Percentiles rank a stretch among this genome's conserved stretches.
These are phyloP conservation scores for Chloromonas sp. DNA, from an alignment of 163 green algal species.

Conservation along the genomic window DNA sequence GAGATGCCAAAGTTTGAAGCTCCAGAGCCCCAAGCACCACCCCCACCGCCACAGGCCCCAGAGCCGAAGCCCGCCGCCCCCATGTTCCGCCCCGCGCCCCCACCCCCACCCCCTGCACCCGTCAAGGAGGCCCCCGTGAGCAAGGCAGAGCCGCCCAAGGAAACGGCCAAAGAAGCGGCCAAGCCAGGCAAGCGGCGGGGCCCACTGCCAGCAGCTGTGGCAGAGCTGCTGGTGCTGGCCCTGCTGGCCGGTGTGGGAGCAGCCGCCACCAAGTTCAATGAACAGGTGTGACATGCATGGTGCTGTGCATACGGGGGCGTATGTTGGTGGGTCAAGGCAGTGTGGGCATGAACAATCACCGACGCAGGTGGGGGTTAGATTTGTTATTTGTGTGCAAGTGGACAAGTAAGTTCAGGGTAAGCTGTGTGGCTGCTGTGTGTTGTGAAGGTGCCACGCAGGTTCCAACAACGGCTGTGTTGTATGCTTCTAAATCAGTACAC, in stretches of 20 bases:
- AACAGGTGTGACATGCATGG: not conserved
- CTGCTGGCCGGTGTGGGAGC: conserved; percentile 8
- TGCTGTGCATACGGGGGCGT: too few species aligned
- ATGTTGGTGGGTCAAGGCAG: too few species aligned
- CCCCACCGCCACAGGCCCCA: not conserved
- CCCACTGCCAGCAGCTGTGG: conserved; percentile 25
- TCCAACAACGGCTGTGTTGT: too few species aligned
- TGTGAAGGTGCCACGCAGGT: too few species aligned
- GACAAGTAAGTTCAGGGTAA: too few species aligned
- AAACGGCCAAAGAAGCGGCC: not conserved
- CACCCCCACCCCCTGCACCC: not conserved
- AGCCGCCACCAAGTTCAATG: conserved; percentile 20
- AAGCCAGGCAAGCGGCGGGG: conserved; percentile 20
- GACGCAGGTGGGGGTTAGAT: too few species aligned
- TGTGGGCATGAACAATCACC: too few species aligned
- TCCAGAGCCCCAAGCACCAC: not conserved
- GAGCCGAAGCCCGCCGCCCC: not conserved
- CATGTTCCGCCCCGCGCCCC: not conserved
- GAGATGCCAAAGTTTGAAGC: conserved; percentile 2
- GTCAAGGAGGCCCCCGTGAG: not conserved
- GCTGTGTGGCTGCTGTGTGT: too few species aligned
- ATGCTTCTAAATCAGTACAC: too few species aligned
- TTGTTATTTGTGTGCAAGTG: too few species aligned
- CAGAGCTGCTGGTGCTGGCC: conserved; percentile 29
- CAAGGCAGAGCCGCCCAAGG: not conserved